A percentile compares a stretch with the other conserved stretches of the same genome.
Evolutionary conservation across 176 grass and related monocot genomes (phyloP).

Genomic region (Hsuehochloa calcarea): DNA sequence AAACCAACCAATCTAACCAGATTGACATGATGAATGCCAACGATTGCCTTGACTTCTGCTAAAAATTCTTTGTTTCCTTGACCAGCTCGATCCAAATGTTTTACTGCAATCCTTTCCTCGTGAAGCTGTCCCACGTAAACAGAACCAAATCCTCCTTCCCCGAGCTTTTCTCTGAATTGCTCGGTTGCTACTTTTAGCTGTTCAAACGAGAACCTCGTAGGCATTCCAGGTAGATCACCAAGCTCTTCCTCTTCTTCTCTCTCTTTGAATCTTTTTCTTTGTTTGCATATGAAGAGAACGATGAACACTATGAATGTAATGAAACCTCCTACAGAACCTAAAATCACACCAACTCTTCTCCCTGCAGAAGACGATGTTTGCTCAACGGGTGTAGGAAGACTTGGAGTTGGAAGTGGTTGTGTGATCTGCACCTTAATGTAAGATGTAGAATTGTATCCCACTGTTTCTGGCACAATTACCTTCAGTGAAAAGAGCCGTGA

Average conservation of each 20-base stretch:
- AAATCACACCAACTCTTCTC: not conserved
- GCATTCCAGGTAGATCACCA: constrained; percentile 40
- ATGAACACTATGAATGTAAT: not conserved
- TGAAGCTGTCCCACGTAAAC: constrained; percentile 31
- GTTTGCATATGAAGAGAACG: not conserved
- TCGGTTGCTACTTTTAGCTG: constrained; percentile 40
- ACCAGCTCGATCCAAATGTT: constrained; percentile 39
- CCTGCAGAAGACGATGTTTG: not conserved
- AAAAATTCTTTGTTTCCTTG: constrained; percentile 57
- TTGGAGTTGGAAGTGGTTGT: too few species aligned
- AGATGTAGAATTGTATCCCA: too few species aligned
- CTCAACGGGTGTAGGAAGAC: not conserved
- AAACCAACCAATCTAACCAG: constrained; percentile 60
- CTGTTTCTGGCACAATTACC: too few species aligned
- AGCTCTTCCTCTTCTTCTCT: constrained; percentile 38
- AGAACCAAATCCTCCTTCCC: constrained; percentile 60
- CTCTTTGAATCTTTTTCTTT: not conserved
- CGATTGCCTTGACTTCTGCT: constrained; percentile 59
- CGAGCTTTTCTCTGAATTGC: constrained; percentile 36
- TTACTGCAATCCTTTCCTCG: constrained; percentile 46
- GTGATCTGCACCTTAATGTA: too few species aligned
- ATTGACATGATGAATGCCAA: constrained; percentile 55
- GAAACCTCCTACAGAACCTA: not conserved
- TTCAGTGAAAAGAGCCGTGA: too few species aligned
- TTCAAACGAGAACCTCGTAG: constrained; percentile 38